Evolutionary conservation across 2,329 filamentous ascomycete genomes (phyloP), one percentile per base, ranked within the genome.

Genomic region (Arthroderma sp.): DNA sequence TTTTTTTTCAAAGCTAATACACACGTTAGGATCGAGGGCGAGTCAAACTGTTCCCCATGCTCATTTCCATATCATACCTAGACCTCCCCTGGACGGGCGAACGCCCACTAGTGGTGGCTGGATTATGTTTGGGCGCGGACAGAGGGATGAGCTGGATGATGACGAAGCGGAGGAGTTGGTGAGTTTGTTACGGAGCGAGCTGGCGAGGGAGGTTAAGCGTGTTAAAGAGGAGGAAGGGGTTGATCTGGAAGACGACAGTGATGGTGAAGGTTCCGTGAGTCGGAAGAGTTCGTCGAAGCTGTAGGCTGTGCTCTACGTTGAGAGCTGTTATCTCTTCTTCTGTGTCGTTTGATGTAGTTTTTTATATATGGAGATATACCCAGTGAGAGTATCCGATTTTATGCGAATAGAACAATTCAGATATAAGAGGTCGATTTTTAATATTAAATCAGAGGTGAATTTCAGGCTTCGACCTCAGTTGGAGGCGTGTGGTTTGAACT

Each of bases 41-140:
- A 87, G 87, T 2, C 89, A 96, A 66, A 86, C 94, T 10, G 87
- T 96, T 1, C 83, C 83, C 22, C 89, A 96, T 63, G 82, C 93
- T 40, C 89, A 98, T 63, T 96, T 93, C 61, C 91, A 98, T 56
- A 75, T 96, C 43, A 93, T 98, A 31, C 89, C 89, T 0, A 70
- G 89, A 33, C 87, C 88, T 38, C 59, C 64, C 1, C 47, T 60
- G 33, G 58, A 63, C 31, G 43, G 46, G n/a, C 36, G 28, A 9
- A 47, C 47, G 11, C 44, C 48, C 6, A 44, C 51, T 27, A 56
- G 51, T 43, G 53, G 53, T 40, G 60, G 60, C 42, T 69, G 64
- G 51, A 62, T 65, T 33, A 66, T 71, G 58, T 70, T 71, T 54
- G 68, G 68, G 4, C 61, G 66, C 2, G 69, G 70, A 9, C 61